Base-by-base conservation (phyloP, 1,284 basidiomycete genomes). In the Rhodofomes roseus region DNA sequence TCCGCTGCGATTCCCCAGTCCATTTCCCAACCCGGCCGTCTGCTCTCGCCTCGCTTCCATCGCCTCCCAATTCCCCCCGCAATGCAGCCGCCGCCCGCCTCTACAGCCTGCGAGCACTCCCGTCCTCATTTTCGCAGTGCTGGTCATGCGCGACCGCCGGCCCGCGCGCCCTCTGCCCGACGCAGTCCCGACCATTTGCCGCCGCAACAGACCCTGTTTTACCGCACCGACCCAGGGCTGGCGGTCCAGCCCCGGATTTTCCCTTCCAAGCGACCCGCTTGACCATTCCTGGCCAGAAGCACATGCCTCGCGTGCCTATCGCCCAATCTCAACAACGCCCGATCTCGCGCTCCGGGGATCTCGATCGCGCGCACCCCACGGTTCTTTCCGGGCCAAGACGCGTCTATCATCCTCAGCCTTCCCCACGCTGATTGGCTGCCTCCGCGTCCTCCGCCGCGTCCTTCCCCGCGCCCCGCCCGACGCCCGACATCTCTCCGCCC, bases 241-340 rank as follows among this genome's bases (percentile, higher is more conserved):
- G 53, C n/a, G 48, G 56, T 53, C 56, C 56, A 57, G 56, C 56
- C 56, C 56, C 56, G 56, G 56, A 53, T 43, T 57, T 57, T 57
- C 48, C 56, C 50, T 39, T 27, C 25, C 56, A 57, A 57, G 56
- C 56, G 56, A 53, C 37, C 18, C 36, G 39, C 43, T 50, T 52
- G 50, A 18, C 48, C 50, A 36, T 36, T 27, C 39, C 9, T 31
- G 48, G 48, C 36, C 1, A 23, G 50, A 57, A 57, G 56, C 56
- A 53, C 50, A 57, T 57, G 56, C 50, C 56, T 9, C 37, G 48
- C 50, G 56, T 53, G 56, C 56, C 56, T 57, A 57, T 57, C 46
- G 25, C 16, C 25, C 46, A 16, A 48, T 48, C 56, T 57, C 29
- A 18, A 37, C 50, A 34, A 48, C 18, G 23, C 44, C 56, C 56